A percentile compares a stretch with the other conserved stretches of the same genome.
These are phyloP conservation scores for Dacryopinax primogenitus DNA, from an alignment of 768 basidiomycete genomes.

Conservation along the genomic window DNA sequence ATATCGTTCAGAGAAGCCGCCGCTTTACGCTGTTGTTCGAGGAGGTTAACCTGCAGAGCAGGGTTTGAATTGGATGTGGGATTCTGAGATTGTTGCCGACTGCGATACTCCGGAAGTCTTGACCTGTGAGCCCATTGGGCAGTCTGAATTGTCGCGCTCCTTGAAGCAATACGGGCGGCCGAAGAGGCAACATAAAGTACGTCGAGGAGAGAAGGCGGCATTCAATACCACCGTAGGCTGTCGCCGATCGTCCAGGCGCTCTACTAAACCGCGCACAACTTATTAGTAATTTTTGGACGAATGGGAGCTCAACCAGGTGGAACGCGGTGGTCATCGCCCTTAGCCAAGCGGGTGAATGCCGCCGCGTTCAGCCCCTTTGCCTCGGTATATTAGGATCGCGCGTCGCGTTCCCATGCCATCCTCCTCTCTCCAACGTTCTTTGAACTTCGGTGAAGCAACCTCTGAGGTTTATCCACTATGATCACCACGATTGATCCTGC, in stretches of 20 bases:
- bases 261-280: too few relatives aligned
- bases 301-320: too few relatives aligned
- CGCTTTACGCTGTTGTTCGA: too few relatives aligned
- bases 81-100: not conserved
- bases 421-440: not conserved
- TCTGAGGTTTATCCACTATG: not conserved
- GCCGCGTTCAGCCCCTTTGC: too few relatives aligned
- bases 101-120: not conserved
- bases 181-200: not conserved
- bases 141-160: not conserved
- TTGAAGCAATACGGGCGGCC: not conserved
- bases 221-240: not conserved
- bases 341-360: too few relatives aligned
- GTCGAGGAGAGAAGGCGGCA: not conserved
- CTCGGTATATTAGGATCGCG: too few relatives aligned
- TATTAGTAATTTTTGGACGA: not conserved
- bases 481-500: constrained; percentile 39
- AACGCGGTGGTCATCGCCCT: too few relatives aligned
- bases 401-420: not conserved
- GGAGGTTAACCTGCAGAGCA: not conserved
- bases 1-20: too few relatives aligned
- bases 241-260: too few relatives aligned
- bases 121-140: not conserved
- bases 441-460: not conserved
- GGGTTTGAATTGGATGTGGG: not conserved